Conservation (phyloP, 1,284 basidiomycete species). For the Trichosporon inkin region DNA sequence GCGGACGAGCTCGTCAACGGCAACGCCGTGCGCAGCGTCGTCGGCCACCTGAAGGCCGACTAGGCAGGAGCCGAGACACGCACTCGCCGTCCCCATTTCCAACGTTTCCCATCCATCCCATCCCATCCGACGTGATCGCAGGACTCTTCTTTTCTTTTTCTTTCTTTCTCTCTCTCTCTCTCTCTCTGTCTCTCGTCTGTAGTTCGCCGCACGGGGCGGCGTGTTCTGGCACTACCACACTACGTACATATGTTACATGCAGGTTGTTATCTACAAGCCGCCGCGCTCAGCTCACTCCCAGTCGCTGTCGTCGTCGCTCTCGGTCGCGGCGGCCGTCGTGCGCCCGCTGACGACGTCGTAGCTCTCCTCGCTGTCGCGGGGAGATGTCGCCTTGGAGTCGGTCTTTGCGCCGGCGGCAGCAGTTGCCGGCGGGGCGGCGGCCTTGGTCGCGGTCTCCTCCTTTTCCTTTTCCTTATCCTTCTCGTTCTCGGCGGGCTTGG, state of each 20-base stretch:
- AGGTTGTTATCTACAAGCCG: constrained; percentile 2
- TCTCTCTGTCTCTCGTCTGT: neutral
- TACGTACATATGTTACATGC: constrained; percentile 10
- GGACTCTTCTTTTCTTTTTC: too few species aligned
- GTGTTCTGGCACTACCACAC: neutral
- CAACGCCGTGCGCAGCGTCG: neutral
- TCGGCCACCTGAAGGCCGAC: neutral
- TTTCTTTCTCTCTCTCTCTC: too few species aligned
- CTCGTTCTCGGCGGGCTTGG: constrained; percentile 11
- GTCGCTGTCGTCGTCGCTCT: constrained; percentile 46
- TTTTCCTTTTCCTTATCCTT: too few species aligned
- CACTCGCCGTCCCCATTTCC: too few species aligned
- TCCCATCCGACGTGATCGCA: too few species aligned
- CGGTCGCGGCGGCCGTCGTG: constrained; percentile 29
- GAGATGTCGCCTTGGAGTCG: constrained; percentile 33
- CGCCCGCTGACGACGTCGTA: constrained; percentile 49
- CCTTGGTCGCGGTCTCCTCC: too few species aligned
- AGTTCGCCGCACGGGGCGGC: too few species aligned
- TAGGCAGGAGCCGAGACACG: neutral
- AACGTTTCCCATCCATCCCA: too few species aligned
- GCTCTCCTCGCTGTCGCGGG: constrained; percentile 51
- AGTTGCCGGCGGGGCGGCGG: constrained; percentile 1
- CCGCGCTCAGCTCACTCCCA: constrained; percentile 43
- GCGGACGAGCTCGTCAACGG: neutral
- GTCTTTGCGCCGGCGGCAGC: constrained; percentile 6